Evolutionary conservation across 345 rosid genomes (phyloP).

Genomic region (Corchorus olitorius): DNA sequence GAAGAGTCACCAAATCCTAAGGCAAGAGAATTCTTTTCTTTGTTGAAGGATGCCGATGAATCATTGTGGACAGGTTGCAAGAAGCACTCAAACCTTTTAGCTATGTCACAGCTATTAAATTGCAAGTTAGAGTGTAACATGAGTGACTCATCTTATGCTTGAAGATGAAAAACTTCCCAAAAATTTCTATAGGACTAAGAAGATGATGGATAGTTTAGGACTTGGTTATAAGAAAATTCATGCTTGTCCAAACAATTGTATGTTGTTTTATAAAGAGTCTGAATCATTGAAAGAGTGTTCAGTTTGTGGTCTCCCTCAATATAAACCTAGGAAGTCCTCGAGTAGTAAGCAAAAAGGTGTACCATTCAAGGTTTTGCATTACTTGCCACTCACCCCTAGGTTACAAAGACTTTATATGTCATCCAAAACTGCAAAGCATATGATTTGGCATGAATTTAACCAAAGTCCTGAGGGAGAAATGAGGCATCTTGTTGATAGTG

Average conservation of each 20-base stretch:
- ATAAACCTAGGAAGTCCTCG: background rate
- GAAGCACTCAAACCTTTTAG: no score
- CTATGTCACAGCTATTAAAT: no score
- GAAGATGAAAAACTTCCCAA: background rate
- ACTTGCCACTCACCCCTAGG: background rate
- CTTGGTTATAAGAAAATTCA: background rate
- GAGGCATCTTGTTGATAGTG: background rate
- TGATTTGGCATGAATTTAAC: background rate
- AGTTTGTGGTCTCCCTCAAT: background rate
- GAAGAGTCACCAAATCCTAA: no score
- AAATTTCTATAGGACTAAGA: background rate
- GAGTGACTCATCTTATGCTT: background rate
- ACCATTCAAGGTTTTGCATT: background rate
- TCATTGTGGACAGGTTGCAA: no score
- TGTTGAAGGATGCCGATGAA: no score
- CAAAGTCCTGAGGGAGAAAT: background rate
- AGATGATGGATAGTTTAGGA: background rate
- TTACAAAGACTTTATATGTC: background rate
- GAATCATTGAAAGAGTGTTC: background rate
- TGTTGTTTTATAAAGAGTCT: background rate
- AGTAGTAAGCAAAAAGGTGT: background rate
- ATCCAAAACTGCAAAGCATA: background rate
- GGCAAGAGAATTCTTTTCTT: no score
- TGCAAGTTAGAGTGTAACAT: background rate
- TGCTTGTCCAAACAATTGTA: background rate